A percentile compares a stretch with the other conserved stretches of the same genome.
These are phyloP conservation scores for Theobroma cacao DNA, from an alignment of 345 rosid species.

Conservation along the genomic window DNA sequence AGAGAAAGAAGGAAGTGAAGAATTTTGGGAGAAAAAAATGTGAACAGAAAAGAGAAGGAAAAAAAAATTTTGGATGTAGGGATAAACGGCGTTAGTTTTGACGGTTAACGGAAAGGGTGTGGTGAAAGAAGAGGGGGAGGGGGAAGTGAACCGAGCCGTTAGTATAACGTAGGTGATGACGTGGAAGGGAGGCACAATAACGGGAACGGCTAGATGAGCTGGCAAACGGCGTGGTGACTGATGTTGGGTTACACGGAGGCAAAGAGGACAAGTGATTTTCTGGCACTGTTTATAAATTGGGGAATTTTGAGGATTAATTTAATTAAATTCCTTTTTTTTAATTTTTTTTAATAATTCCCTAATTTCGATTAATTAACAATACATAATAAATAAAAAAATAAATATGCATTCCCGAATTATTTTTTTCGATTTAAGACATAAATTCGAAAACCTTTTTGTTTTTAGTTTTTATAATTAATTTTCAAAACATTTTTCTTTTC, in stretches of 20 bases:
- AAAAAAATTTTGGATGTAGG: slow-evolving; percentile 5
- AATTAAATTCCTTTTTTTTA: neutral
- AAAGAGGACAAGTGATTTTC: slow-evolving; percentile 32
- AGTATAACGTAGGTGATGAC: slow-evolving; percentile 11
- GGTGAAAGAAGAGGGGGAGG: neutral
- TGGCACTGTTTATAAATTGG: slow-evolving; percentile 41
- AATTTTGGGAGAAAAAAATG: slow-evolving; percentile 8
- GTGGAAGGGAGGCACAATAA: slow-evolving; percentile 3
- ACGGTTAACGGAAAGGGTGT: slow-evolving; percentile 22
- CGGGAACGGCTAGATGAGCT: slow-evolving; percentile 39
- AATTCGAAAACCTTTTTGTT: too few species aligned
- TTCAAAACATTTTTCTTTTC: too few species aligned
- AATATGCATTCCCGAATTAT: too few species aligned
- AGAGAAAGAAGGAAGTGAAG: slow-evolving; percentile 20
- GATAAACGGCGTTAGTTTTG: slow-evolving; percentile 17
- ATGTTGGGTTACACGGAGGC: slow-evolving; percentile 37
- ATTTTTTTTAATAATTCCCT: neutral
- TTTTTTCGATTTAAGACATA: too few species aligned
- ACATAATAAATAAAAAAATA: too few species aligned
- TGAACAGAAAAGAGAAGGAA: neutral
- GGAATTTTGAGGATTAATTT: neutral
- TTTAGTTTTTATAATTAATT: too few species aligned
- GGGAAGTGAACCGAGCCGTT: neutral
- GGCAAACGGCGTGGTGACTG: slow-evolving; percentile 44
- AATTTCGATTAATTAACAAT: neutral